Percentiles rank a stretch among this genome's conserved stretches.
Conservation (phyloP, 2,329 filamentous ascomycete species). For the Celoporthe dispersa region DNA sequence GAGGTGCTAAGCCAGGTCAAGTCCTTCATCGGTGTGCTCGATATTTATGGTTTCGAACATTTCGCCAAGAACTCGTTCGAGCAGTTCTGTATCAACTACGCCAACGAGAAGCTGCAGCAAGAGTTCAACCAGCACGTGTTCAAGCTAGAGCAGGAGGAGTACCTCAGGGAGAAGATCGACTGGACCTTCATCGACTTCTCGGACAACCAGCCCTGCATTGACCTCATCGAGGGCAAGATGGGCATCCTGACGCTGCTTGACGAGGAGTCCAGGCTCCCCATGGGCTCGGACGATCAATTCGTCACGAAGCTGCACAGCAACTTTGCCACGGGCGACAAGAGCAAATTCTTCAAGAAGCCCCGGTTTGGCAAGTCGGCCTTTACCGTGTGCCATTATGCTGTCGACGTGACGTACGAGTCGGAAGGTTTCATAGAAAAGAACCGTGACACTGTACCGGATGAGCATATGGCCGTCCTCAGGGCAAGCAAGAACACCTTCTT, state of each 20-base stretch:
- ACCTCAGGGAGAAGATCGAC: constrained; percentile 93
- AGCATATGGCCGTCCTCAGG: constrained; percentile 92
- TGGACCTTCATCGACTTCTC: constrained; percentile 99
- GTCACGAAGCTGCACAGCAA: constrained; percentile 96
- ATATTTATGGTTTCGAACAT: constrained; percentile 99
- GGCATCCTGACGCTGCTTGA: constrained; percentile 91
- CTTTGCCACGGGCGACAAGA: constrained; percentile 79
- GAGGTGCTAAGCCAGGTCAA: constrained; percentile 80
- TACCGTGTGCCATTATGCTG: constrained; percentile 96
- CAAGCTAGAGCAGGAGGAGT: constrained; percentile 98
- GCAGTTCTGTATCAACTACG: constrained; percentile 99
- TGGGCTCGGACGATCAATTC: constrained; percentile 97
- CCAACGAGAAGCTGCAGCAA: constrained; percentile 98
- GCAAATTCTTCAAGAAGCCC: constrained; percentile 98
- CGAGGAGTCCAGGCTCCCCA: constrained; percentile 93
- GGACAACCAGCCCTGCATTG: constrained; percentile 98
- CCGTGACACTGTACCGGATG: constrained; percentile 95
- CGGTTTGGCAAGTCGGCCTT: constrained; percentile 97
- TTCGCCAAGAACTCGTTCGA: constrained; percentile 99
- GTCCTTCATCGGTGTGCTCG: constrained; percentile 95
- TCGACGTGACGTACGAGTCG: constrained; percentile 98
- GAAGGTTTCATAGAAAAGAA: constrained; percentile 99
- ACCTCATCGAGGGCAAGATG: constrained; percentile 95
- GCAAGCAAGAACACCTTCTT: constrained; percentile 86
- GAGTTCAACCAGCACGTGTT: constrained; percentile 99